A percentile compares a stretch with the other conserved stretches of the same genome.
phyloP scores from a whole-genome alignment of 208 protist genomes.

The Leishmania turanica region DNA sequence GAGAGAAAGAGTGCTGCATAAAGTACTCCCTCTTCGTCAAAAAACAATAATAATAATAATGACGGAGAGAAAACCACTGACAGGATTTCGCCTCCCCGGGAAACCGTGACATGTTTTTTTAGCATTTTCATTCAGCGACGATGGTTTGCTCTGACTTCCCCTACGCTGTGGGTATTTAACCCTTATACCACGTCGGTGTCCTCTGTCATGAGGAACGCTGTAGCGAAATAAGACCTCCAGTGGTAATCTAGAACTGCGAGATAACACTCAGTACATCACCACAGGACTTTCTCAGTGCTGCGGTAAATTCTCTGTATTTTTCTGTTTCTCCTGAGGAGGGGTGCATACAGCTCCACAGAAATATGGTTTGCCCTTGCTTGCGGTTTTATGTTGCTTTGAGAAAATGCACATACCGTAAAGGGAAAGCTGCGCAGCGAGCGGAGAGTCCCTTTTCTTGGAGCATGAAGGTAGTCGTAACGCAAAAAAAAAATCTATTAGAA shows the following conservation, averaged over 20 bases:
- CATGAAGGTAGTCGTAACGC: constrained; percentile 16
- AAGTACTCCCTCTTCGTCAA: background rate
- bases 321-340: background rate
- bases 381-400: background rate
- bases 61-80: background rate
- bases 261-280: background rate
- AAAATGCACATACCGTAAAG: background rate
- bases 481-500: constrained; percentile 13
- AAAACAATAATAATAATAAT: background rate
- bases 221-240: background rate
- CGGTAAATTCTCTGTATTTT: background rate
- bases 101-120: background rate
- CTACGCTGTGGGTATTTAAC: background rate
- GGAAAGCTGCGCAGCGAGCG: background rate
- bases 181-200: background rate
- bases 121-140: background rate
- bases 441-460: background rate
- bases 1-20: background rate
- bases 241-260: background rate
- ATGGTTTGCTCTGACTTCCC: background rate
- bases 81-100: background rate
- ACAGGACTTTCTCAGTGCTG: background rate
- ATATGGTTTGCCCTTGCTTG: background rate
- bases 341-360: background rate
- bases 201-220: background rate